Evolutionary conservation across 768 basidiomycete species (phyloP).

Genomic region (Asterophora lycoperdoides): DNA sequence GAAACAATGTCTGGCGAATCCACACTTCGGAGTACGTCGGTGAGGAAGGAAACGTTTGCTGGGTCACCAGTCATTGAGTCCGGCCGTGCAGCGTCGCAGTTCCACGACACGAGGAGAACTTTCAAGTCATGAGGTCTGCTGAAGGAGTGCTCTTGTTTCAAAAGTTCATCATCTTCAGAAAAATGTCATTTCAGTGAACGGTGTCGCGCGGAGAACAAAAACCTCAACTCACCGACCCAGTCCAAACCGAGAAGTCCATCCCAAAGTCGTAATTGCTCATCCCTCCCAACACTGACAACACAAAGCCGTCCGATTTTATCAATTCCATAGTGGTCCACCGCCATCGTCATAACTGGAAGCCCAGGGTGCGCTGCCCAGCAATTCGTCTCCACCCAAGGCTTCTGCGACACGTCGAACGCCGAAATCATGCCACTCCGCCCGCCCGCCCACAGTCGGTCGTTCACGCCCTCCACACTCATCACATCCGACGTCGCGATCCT

Average conservation of each 20-base stretch:
- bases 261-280: slow-evolving; percentile 76
- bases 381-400: slow-evolving; percentile 86
- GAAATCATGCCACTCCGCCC: slow-evolving; percentile 76
- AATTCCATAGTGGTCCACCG: slow-evolving; percentile 74
- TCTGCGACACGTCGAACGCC: slow-evolving; percentile 68
- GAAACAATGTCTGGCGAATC: slow-evolving; percentile 83
- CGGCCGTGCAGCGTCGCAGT: slow-evolving; percentile 85
- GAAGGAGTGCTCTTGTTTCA: slow-evolving; percentile 71
- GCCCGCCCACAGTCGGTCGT: slow-evolving; percentile 83
- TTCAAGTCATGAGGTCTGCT: slow-evolving; percentile 76
- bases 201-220: background rate
- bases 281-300: slow-evolving; percentile 73
- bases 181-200: slow-evolving; percentile 1
- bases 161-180: slow-evolving; percentile 63
- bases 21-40: slow-evolving; percentile 67
- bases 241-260: slow-evolving; percentile 83
- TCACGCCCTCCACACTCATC: slow-evolving; percentile 79
- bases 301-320: slow-evolving; percentile 60
- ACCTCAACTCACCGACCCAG: slow-evolving; percentile 71
- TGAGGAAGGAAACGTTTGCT: slow-evolving; percentile 78
- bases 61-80: slow-evolving; percentile 60
- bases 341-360: slow-evolving; percentile 58
- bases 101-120: slow-evolving; percentile 86
- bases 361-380: slow-evolving; percentile 78
- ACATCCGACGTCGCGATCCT: slow-evolving; percentile 82